These are phyloP conservation scores for Penicillium sp. DNA, from an alignment of 2,329 filamentous ascomycete genomes.

Conservation along the genomic window DNA sequence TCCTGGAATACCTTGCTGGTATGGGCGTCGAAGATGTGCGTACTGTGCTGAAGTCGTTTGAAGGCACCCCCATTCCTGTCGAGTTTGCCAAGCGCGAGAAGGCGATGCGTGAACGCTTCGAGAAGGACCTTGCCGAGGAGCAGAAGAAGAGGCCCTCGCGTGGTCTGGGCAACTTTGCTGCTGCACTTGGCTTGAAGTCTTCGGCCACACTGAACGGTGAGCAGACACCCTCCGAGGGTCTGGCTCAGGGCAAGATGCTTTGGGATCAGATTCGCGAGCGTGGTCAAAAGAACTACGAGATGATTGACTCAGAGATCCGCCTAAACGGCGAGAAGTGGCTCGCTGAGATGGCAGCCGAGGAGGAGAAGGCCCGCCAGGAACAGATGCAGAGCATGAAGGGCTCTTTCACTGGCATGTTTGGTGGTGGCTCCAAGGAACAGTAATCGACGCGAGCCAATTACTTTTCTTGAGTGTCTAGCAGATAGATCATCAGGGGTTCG, in stretches of 20 bases:
- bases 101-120: slow-evolving; percentile 77
- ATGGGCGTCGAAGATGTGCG: slow-evolving; percentile 90
- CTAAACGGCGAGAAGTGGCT: slow-evolving; percentile 95
- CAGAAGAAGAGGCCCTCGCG: slow-evolving; percentile 59
- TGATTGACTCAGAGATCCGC: slow-evolving; percentile 83
- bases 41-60: slow-evolving; percentile 79
- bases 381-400: slow-evolving; percentile 90
- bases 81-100: slow-evolving; percentile 90
- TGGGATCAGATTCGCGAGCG: slow-evolving; percentile 91
- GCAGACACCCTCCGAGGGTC: slow-evolving; percentile 68
- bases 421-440: slow-evolving; percentile 31
- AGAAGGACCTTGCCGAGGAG: slow-evolving; percentile 70
- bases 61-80: slow-evolving; percentile 81
- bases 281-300: slow-evolving; percentile 84
- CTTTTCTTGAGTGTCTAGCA: slow-evolving; percentile 22
- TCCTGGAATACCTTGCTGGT: slow-evolving; percentile 94
- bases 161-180: slow-evolving; percentile 67
- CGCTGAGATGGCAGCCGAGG: slow-evolving; percentile 83
- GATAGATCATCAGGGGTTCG: slow-evolving; percentile 28
- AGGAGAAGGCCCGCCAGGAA: slow-evolving; percentile 87
- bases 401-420: slow-evolving; percentile 61
- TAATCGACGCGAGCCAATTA: slow-evolving; percentile 17
- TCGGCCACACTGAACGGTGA: slow-evolving; percentile 63
- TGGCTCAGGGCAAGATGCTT: slow-evolving; percentile 93
- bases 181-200: slow-evolving; percentile 74